phyloP scores from a whole-genome alignment of 148 eudicot species.

The Cornus controversa region DNA sequence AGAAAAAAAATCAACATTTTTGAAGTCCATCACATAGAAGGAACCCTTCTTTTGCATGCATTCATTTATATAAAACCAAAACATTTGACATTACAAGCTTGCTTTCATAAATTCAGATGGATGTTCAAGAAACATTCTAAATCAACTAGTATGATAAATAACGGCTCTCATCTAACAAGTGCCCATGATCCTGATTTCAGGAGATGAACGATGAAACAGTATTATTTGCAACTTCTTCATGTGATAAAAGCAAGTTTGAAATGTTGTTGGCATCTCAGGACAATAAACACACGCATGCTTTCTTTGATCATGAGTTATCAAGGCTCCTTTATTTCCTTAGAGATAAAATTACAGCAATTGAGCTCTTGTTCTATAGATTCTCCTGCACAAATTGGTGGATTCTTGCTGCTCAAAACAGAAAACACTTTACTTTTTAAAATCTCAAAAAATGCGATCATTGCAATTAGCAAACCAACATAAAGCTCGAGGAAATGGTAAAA shows the following conservation, averaged over 20 bases:
- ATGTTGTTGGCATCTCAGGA: neutral
- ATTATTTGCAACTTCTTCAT: neutral
- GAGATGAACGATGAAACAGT: neutral
- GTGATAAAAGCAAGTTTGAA: neutral
- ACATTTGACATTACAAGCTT: neutral
- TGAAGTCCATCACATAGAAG: neutral
- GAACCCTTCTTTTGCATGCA: neutral
- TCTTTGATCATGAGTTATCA: neutral
- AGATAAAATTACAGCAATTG: slow-evolving; percentile 69
- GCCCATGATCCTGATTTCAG: neutral
- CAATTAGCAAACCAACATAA: neutral
- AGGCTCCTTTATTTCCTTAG: slow-evolving; percentile 62
- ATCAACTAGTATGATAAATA: neutral
- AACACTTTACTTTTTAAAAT: neutral
- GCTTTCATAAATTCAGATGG: neutral
- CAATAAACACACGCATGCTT: neutral
- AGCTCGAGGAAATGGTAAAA: neutral
- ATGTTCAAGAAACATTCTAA: neutral
- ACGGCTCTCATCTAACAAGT: neutral
- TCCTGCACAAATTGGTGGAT: slow-evolving; percentile 68
- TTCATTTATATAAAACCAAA: neutral
- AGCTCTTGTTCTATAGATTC: slow-evolving; percentile 92
- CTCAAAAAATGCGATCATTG: neutral
- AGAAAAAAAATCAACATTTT: too few species aligned
- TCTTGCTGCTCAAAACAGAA: slow-evolving; percentile 25